Evolutionary conservation across 2,329 filamentous ascomycete species (phyloP), one percentile per base, ranked within the genome.

Genomic region (Sclerotinia nivalis): DNA sequence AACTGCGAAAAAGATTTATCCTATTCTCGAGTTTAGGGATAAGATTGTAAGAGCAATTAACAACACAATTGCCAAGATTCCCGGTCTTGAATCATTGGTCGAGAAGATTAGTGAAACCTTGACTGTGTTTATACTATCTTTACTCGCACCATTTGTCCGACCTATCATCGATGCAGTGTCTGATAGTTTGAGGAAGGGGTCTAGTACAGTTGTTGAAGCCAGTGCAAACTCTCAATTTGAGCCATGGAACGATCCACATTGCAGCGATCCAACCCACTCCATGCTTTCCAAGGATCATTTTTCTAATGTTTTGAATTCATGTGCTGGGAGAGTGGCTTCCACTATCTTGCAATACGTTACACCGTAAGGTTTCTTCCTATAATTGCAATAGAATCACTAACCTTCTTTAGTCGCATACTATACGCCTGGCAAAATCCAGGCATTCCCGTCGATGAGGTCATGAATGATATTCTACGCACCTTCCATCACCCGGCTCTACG

Each of bases 21-120:
- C 96, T 0, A 97, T 99, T 71, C 86, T 99, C 0, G 87, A 92
- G 71, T 99, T 98, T 84, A 88, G 95, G 71, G 96, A 99, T 83
- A 96, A 91, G 77, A 93, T 99, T 68, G 94, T 97, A 65, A 93
- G 93, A 75, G 87, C 90, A 15, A 93, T 98, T 79, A 93, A 89
- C 77, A 87, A 88, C 50, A 90, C 93, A 68, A 93, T 98, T 73
- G 89, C 93, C 75, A 97, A 96, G 83, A 91, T 98, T 52, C 95
- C 95, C 0, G 95, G 94, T 0, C 85, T 98, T 4, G 93, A 97
- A 81, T 86, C 90, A 72, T 84, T 97, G 28, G 88, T 97, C 31
- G 95, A 98, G 73, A 95, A 93, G 76, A 97, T 99, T 76, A 93
- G 91, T 69, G 96, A 99, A 82, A 95, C 92, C 1, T 84, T 99